Percentiles rank a stretch among this genome's conserved stretches.
Evolutionary conservation across 805 yeast species (phyloP).

Genomic region (Candida coquimbonensis): DNA sequence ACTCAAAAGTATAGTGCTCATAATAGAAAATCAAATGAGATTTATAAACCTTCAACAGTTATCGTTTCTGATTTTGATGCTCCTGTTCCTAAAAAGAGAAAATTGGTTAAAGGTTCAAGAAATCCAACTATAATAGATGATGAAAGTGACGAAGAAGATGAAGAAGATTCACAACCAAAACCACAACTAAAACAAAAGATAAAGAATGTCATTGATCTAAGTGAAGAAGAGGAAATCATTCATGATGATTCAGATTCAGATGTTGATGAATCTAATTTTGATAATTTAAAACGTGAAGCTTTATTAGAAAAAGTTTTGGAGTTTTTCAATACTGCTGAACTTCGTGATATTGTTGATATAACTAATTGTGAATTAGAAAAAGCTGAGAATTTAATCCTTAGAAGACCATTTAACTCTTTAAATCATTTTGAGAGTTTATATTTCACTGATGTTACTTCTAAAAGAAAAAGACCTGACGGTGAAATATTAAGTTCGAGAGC

Average conservation of each 20-base stretch:
- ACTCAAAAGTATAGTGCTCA: constrained; percentile 27
- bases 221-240: constrained; percentile 35
- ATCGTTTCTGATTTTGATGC: constrained; percentile 2
- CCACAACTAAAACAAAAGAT: no score
- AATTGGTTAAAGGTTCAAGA: constrained; percentile 33
- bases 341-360: constrained; percentile 72
- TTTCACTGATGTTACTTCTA: constrained; percentile 30
- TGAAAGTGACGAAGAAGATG: neutral
- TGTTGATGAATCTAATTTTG: constrained; percentile 30
- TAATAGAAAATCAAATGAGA: constrained; percentile 2
- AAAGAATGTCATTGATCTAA: constrained; percentile 9
- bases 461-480: constrained; percentile 54
- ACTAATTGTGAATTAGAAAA: constrained; percentile 60
- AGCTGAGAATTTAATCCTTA: constrained; percentile 56
- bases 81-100: constrained; percentile 26
- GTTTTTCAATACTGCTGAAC: constrained; percentile 73
- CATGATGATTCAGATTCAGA: constrained; percentile 42
- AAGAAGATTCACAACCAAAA: no score
- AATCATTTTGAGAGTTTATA: constrained; percentile 52
- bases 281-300: constrained; percentile 12
- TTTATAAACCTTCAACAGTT: neutral
- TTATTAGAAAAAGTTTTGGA: constrained; percentile 64
- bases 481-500: constrained; percentile 68
- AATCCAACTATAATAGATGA: constrained; percentile 10
- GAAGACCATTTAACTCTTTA: constrained; percentile 64